A percentile compares a stretch with the other conserved stretches of the same genome.
Conservation (phyloP, 306 rosid species). For the Fragaria ananassa region DNA sequence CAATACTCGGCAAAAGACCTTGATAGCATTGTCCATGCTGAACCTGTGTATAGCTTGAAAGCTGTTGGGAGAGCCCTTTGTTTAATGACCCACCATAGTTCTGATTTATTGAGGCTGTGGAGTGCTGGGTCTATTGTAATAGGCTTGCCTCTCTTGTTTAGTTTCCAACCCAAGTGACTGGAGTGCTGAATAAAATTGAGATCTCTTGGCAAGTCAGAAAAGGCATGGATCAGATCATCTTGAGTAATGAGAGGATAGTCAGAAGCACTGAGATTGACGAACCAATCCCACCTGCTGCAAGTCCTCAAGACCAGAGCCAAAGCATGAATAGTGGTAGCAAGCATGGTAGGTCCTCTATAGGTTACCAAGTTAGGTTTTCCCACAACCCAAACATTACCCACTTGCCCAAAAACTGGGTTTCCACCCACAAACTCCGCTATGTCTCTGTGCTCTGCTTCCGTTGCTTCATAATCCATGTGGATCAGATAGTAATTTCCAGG, state of each 20-base stretch:
- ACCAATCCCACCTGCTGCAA: slow-evolving; percentile 78
- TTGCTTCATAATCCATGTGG: slow-evolving; percentile 74
- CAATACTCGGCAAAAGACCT: slow-evolving; percentile 84
- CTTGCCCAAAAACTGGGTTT: slow-evolving; percentile 57
- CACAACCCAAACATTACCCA: slow-evolving; percentile 85
- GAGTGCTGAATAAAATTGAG: slow-evolving; percentile 82
- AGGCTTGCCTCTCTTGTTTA: slow-evolving; percentile 86
- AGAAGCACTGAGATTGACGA: slow-evolving; percentile 90
- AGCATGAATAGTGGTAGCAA: slow-evolving; percentile 85
- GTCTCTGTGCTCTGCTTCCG: slow-evolving; percentile 50
- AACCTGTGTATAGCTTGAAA: slow-evolving; percentile 94
- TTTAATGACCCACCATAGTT: slow-evolving; percentile 81
- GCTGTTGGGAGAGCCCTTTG: slow-evolving; percentile 79
- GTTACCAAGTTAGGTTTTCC: slow-evolving; percentile 79
- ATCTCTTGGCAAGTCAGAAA: slow-evolving; percentile 69
- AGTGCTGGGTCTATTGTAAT: slow-evolving; percentile 82
- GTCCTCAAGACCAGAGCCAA: slow-evolving; percentile 67
- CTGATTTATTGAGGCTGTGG: slow-evolving; percentile 73
- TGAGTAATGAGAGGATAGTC: slow-evolving; percentile 88
- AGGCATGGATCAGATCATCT: slow-evolving; percentile 89
- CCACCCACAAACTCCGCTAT: slow-evolving; percentile 46
- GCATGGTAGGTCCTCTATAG: slow-evolving; percentile 93
- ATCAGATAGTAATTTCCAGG: slow-evolving; percentile 82
- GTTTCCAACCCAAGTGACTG: slow-evolving; percentile 86
- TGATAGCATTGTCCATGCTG: slow-evolving; percentile 91